phyloP scores from a whole-genome alignment of 306 rosid species.

The Mimosa bimucronata region DNA sequence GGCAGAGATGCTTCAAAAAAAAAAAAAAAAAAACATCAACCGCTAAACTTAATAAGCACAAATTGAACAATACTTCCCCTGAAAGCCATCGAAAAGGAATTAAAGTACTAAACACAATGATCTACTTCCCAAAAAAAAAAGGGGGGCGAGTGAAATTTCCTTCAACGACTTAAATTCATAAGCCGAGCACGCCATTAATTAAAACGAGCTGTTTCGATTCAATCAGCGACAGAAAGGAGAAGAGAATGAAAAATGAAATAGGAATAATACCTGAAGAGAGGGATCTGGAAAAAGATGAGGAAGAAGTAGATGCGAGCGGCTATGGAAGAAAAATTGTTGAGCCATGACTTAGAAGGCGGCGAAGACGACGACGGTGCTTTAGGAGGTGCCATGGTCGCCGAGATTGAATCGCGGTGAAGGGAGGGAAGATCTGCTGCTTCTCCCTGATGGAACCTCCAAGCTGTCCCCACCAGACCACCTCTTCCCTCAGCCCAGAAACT shows the following conservation, averaged over 20 bases:
- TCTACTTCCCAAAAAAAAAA: neutral
- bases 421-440: constrained; percentile 36
- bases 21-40: neutral
- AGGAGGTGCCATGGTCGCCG: constrained; percentile 70
- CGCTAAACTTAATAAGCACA: neutral
- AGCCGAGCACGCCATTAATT: neutral
- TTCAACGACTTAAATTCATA: neutral
- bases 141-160: neutral
- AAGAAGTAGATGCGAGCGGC: constrained; percentile 74
- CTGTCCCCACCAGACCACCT: too few species aligned
- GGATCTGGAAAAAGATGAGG: constrained; percentile 85
- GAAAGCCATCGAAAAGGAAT: neutral
- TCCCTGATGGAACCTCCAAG: neutral
- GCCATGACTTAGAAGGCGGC: constrained; percentile 55
- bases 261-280: constrained; percentile 81
- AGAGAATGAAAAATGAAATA: neutral
- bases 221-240: neutral
- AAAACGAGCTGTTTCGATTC: neutral
- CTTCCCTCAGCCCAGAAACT: neutral
- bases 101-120: neutral
- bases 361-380: constrained; percentile 34
- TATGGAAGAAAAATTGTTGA: constrained; percentile 50
- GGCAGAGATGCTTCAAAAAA: constrained; percentile 11
- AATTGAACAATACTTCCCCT: neutral
- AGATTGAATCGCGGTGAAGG: constrained; percentile 17